Percentiles rank a stretch among this genome's conserved stretches.
Evolutionary conservation across 139 green algal genomes (phyloP).

Genomic region (Tetradesmus lagerheimii): DNA sequence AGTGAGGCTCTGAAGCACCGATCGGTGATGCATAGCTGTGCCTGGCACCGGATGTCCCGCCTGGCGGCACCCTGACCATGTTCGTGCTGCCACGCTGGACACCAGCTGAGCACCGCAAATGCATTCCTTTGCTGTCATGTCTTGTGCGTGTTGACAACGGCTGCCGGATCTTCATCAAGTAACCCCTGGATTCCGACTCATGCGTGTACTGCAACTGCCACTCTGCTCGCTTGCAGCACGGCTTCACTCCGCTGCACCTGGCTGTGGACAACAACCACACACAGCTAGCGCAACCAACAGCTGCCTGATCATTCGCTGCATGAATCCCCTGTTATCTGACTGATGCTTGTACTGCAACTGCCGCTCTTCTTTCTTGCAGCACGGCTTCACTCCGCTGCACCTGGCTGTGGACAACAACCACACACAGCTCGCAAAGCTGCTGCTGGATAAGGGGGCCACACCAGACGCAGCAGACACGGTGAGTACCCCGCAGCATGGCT

Average conservation of each 20-base stretch:
- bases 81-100: not conserved
- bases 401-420: slow-evolving; percentile 41
- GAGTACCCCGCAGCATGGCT: not conserved
- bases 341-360: not conserved
- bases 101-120: too few species aligned
- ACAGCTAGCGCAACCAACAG: not conserved
- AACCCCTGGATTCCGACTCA: too few species aligned
- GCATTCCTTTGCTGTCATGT: too few species aligned
- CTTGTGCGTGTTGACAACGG: too few species aligned
- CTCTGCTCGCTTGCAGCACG: not conserved
- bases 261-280: slow-evolving; percentile 30
- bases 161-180: too few species aligned
- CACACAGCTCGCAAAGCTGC: slow-evolving; percentile 26
- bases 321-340: too few species aligned
- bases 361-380: not conserved
- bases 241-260: slow-evolving; percentile 39
- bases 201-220: too few species aligned
- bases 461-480: slow-evolving; percentile 2
- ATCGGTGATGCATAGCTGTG: too few species aligned
- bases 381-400: slow-evolving; percentile 41
- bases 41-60: too few species aligned
- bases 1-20: too few species aligned
- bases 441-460: slow-evolving; percentile 38
- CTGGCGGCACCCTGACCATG: not conserved
- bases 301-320: too few species aligned